Evolutionary conservation across 805 yeast genomes (phyloP), one percentile per base, ranked within the genome.

Genomic region (Pichia manshurica): DNA sequence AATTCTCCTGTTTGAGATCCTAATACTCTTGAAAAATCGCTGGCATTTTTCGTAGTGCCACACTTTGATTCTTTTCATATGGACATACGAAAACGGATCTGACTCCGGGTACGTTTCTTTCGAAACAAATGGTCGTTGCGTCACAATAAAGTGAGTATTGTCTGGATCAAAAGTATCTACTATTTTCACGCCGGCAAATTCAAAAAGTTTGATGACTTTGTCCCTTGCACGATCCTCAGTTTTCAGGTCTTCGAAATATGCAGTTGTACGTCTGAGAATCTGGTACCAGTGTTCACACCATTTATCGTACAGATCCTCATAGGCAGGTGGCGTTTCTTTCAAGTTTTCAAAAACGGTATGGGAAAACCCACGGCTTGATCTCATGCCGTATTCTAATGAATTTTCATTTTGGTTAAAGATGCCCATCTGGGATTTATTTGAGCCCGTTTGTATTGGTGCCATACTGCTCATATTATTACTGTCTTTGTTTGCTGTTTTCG

Each of bases 31-130:
- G 57, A 78, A 71, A 51, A 78, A 78, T 39, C 82, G 61, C 53
- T 75, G 73, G 20, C 77, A 79, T 60, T 78, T 78, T 50, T 76
- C 81, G 53, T 70, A 75, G 59, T 74, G 78, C 83, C 83, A 78
- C 20, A 77, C 82, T 56, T 78, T 78, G 48, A 76, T 75, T 51
- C 73, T 71, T 39, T 70, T 64, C 17, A 64, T 61, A 35, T 66
- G 61, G 17, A 75, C 79, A 51, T 71, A 69, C 47, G 70, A 65
- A 55, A 75, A 77, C 5, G 73, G 70, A 57, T 78, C 81, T 54
- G 65, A 67, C 9, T 69, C 50, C 4, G 69, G 61, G 51, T 77
- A 77, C 0, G 53, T 53, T 20, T 60, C 62, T 37, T 61, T 61
- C 10, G 67, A 49, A 31, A 66, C 63, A 55, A 65, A 78, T 2